Base-by-base conservation (phyloP, 2,329 filamentous ascomycete genomes). In the Metarhizium humberi region DNA sequence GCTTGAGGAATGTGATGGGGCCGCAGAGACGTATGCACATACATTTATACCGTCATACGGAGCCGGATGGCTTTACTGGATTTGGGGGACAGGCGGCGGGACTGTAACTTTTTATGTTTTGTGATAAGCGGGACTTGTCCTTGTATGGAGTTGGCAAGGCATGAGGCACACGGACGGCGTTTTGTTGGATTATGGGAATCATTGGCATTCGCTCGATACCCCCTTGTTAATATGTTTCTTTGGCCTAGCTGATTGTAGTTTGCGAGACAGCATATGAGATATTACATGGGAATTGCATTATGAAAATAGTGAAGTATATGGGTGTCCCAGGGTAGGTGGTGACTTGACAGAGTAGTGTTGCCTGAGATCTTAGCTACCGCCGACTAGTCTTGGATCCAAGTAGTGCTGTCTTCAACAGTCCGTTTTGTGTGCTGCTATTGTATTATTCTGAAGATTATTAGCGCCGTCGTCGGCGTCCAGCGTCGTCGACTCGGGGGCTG, bases 141-240 rank as follows among this genome's bases (percentile, higher is more conserved):
- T 20, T 47, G 13, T 30, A 14, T 10, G 45, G 45, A 48, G 45
- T 34, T 36, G 14, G 43, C 32, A 25, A 25, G 18, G 3, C 18
- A 14, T 25, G 18, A 38, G n/a, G 13, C 29, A 56, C 48, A 51
- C 58, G 57, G 51, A 48, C 51, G 45, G 50, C 30, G 47, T 56
- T 51, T 51, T 57, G 55, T 57, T 55, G 58, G 55, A 57, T 50
- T 40, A 55, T 55, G 59, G 58, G 52, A 59, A 55, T 58, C 50
- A 54, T 56, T 57, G 52, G 48, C 48, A 42, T 52, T 52, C 40
- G 46, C 55, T 58, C 54, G 55, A 60, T 60, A 58, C 59, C 59
- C 57, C 55, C 51, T 61, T 51, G 54, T 34, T 34, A 54, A 48
- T 20, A 48, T 20, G 45, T 45, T 53, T 51, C 11, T 53, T 56